Evolutionary conservation across 2,329 filamentous ascomycete genomes (phyloP).

Genomic region (Grosmannia penicillata): DNA sequence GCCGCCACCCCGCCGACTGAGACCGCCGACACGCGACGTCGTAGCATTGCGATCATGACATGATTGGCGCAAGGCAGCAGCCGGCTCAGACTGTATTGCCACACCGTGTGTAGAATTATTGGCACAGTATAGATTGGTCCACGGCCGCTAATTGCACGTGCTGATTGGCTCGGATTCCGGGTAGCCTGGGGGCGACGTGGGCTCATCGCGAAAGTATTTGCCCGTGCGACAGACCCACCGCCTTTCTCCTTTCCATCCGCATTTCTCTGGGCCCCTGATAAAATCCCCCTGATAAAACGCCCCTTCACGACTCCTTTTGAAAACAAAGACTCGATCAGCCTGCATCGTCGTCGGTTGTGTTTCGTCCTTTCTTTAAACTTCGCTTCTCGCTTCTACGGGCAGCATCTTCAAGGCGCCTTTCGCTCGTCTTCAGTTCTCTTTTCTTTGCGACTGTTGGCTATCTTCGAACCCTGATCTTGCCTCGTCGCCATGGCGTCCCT

Average conservation of each 20-base stretch:
- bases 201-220: conserved; percentile 10
- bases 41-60: background rate
- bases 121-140: background rate
- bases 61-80: conserved; percentile 1
- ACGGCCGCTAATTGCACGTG: background rate
- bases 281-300: background rate
- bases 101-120: background rate
- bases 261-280: background rate
- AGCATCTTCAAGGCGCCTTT: background rate
- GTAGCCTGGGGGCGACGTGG: conserved; percentile 8
- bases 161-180: conserved; percentile 12
- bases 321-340: background rate
- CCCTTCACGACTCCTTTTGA: background rate
- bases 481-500: background rate
- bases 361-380: no score
- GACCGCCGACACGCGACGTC: no score
- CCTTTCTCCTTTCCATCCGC: background rate
- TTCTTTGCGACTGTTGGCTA: background rate
- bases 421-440: background rate
- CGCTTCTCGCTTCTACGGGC: no score
- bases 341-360: background rate
- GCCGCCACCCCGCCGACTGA: no score
- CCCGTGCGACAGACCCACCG: background rate
- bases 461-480: no score
- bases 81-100: background rate